Evolutionary conservation across 441 rosid species (phyloP).

Genomic region (Theobroma grandiflorum): DNA sequence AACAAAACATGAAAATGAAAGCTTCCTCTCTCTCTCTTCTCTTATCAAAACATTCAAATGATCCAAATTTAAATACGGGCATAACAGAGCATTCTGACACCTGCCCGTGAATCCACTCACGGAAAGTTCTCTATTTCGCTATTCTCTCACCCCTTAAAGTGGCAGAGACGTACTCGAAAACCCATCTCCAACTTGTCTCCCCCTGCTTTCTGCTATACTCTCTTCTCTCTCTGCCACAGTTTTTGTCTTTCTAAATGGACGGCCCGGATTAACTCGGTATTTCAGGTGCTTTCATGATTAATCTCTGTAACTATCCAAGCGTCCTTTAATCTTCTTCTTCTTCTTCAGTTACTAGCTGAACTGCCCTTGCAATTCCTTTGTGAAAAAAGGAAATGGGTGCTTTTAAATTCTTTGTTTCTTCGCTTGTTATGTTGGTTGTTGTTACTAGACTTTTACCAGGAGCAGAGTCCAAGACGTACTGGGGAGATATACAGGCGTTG

Average conservation of each 20-base stretch:
- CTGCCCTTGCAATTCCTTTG: background rate
- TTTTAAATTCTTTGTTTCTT: slow-evolving; percentile 23
- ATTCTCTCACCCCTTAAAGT: slow-evolving; percentile 12
- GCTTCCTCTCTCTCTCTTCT: background rate
- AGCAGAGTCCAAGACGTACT: slow-evolving; percentile 59
- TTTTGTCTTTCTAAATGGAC: slow-evolving; percentile 4
- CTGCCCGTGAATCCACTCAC: slow-evolving; percentile 38
- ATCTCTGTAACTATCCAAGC: background rate
- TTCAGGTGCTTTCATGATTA: background rate
- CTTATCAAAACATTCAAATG: background rate
- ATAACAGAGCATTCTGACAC: slow-evolving; percentile 31
- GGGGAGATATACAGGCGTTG: slow-evolving; percentile 58
- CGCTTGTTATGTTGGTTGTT: slow-evolving; percentile 27
- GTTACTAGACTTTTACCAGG: slow-evolving; percentile 12
- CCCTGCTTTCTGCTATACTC: background rate
- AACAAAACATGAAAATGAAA: background rate
- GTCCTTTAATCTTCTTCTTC: background rate
- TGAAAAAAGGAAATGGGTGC: slow-evolving; percentile 31
- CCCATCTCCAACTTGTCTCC: slow-evolving; percentile 14
- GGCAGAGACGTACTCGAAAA: background rate
- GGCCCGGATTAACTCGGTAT: slow-evolving; percentile 28
- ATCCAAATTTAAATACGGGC: slow-evolving; percentile 21
- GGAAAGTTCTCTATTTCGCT: background rate
- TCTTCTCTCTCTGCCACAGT: background rate
- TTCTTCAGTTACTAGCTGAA: background rate